Base-by-base conservation (phyloP, 1,284 basidiomycete species). In the Papiliotrema flavescens region DNA sequence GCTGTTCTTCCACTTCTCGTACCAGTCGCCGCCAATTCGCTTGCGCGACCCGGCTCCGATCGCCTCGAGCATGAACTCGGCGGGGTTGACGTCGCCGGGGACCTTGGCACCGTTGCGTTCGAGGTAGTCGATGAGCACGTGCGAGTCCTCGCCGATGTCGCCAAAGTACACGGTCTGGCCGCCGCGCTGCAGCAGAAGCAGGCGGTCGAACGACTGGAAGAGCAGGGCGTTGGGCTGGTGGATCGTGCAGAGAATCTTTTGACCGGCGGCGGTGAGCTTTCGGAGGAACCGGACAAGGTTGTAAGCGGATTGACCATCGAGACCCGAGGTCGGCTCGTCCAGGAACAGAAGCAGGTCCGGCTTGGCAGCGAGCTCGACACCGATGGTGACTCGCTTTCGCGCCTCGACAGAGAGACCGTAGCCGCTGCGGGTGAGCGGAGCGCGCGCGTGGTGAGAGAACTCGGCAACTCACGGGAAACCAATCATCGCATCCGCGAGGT, bases 41-140 rank as follows among this genome's bases (percentile, higher is more conserved):
- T 84, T 83, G 41, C 81, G 78, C 35, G 86, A 81, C 48, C 88
- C 88, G 51, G 87, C 86, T 56, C 88, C 88, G 53, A 89, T 89
- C 19, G 85, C 86, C 59, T 80, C 78, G 47, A 78, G 71, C 74
- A 78, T 77, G 61, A 73, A 77, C 59, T 79, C 78, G 60, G 79
- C 76, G 15, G 81, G 81, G 73, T 84, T 84, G 63, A 76, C 80
- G 49, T 80, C 76, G 11, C 66, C 61, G 17, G 80, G 79, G 35
- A 81, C 81, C 35, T 70, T 64, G 11, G 80, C 81, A 39, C 81
- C 80, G 52, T 80, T 79, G 8, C 72, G 70, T 49, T 78, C 79
- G 62, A 84, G 80, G 72, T 84, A 84, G 15, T 77, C 76, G 51
- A 80, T 77, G 13, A 84, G 70, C 14, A 79, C 75, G 34, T 74